Evolutionary conservation across 139 green algal species (phyloP).

Genomic region (Nannochloris sp.): DNA sequence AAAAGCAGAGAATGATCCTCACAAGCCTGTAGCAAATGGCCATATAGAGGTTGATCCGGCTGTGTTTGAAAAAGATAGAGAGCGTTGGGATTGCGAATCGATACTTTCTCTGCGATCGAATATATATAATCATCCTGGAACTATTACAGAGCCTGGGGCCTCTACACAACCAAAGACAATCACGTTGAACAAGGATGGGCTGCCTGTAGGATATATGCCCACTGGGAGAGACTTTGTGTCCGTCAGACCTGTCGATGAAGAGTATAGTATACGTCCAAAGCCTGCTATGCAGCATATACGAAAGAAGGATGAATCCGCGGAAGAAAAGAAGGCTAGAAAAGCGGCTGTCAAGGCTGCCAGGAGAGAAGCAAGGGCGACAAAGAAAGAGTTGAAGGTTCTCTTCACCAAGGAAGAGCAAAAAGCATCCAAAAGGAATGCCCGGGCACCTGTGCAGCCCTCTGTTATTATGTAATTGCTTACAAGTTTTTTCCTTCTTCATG

Average conservation of each 20-base stretch:
- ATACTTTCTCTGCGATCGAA: conserved; percentile 71
- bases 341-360: conserved; percentile 64
- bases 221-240: background rate
- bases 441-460: conserved; percentile 18
- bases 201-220: conserved; percentile 14
- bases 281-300: conserved; percentile 10
- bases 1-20: conserved; percentile 10
- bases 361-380: conserved; percentile 43
- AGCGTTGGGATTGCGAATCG: conserved; percentile 84
- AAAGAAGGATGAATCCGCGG: conserved; percentile 62
- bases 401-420: conserved; percentile 56
- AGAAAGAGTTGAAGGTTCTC: conserved; percentile 74
- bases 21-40: background rate
- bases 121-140: conserved; percentile 66
- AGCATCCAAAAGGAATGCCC: conserved; percentile 11
- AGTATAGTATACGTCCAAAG: background rate
- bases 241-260: background rate
- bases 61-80: background rate
- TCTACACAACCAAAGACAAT: conserved; percentile 8
- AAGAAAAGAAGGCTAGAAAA: conserved; percentile 75
- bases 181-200: conserved; percentile 11
- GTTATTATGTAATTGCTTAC: conserved; percentile 12
- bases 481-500: no score
- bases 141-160: conserved; percentile 40
- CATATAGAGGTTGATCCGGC: background rate